Base-by-base conservation (phyloP, 2,329 filamentous ascomycete genomes). In the Fusarium pininemorale region DNA sequence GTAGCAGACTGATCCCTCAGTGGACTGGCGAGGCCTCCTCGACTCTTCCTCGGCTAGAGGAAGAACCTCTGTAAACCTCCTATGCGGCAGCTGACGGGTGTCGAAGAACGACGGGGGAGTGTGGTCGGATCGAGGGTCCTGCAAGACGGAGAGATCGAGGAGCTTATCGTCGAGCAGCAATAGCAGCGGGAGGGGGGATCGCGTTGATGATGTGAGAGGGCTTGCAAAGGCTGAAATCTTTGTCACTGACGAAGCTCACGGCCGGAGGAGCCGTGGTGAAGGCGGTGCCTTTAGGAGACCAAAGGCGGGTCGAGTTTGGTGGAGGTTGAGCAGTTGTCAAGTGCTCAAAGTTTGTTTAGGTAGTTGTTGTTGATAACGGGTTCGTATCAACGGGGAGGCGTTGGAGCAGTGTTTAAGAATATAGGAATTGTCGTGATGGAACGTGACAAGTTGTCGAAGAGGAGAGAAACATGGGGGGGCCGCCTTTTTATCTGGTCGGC, bases 11-110 rank as follows among this genome's bases (percentile, higher is more conserved):
- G 94, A 93, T 92, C 92, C 94, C 90, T 93, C 89, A 89, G 89
- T 92, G 90, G 92, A 91, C 91, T 93, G 94, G 92, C 94, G 93
- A 94, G 94, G 94, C 93, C 94, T 96, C 93, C 93, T 94, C 93
- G 95, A 98, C 94, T 96, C 96, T 97, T 96, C 96, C 96, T 95
- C 96, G 85, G 87, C 88, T 88, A 96, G 96, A 98, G 95, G 96
- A 98, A 98, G 96, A 97, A 95, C 93, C 93, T 92, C 90, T 90
- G 91, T 92, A 92, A 90, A 90, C 92, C 93, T 97, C 94, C 94
- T 98, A 99, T 99, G 96, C 96, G 96, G 96, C 96, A 98, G 96
- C 94, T 97, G 93, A 90, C 87, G 86, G 84, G 86, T 85, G 85
- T 89, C 85, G 84, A 89, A 86, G 83, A 86, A 89, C 84, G 88